Percentiles rank a stretch among this genome's conserved stretches.
phyloP scores from a whole-genome alignment of 2,329 filamentous ascomycete species.

The Colletotrichum abscissum region DNA sequence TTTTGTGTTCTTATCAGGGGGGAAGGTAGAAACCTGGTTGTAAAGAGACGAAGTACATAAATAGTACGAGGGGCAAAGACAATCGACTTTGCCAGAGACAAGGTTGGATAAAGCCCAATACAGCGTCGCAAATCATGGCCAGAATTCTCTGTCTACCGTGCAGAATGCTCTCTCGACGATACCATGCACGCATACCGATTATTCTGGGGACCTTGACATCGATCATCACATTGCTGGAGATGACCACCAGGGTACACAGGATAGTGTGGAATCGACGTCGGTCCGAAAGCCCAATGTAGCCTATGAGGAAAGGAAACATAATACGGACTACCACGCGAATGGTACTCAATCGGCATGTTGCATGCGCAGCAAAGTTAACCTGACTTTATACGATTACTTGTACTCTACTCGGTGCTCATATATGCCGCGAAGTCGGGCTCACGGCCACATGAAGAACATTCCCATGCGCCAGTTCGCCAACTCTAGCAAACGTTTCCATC shows the following conservation, averaged over 20 bases:
- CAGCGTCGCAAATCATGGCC: not conserved
- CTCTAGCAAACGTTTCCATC: conserved; percentile 5
- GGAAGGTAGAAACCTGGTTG: not conserved
- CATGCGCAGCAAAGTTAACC: not conserved
- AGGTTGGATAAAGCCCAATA: not conserved
- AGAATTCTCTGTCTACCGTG: too few species aligned
- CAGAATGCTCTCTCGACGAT: too few species aligned
- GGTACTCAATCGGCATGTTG: not conserved
- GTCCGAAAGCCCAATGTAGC: not conserved
- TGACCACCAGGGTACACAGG: too few species aligned
- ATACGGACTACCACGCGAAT: too few species aligned
- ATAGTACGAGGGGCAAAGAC: not conserved
- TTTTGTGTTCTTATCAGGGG: not conserved
- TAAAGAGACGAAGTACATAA: not conserved
- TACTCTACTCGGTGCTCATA: not conserved
- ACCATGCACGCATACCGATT: not conserved
- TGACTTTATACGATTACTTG: not conserved
- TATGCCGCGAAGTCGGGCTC: too few species aligned
- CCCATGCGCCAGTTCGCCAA: conserved; percentile 28
- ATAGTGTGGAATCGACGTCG: not conserved
- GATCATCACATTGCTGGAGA: not conserved
- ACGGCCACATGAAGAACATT: not conserved
- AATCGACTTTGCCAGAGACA: not conserved
- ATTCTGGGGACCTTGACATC: not conserved
- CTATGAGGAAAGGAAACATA: too few species aligned